Evolutionary conservation across 495 filamentous ascomycete genomes (phyloP).

Genomic region (Daldinia vernicosa): DNA sequence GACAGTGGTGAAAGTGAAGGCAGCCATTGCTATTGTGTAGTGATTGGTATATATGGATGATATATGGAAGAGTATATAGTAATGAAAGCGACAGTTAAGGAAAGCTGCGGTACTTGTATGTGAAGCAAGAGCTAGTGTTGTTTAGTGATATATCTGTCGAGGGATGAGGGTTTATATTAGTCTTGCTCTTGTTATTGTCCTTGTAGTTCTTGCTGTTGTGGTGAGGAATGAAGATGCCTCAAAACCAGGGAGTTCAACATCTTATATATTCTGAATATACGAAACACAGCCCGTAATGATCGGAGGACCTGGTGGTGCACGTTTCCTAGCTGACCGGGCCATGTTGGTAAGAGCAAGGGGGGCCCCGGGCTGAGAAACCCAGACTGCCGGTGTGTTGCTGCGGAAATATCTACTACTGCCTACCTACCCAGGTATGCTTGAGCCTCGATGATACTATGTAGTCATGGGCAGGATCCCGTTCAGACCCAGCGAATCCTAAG

Average conservation of each 20-base stretch:
- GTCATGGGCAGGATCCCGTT: conserved; percentile 28
- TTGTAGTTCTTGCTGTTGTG: conserved; percentile 41
- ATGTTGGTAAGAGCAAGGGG: conserved; percentile 26
- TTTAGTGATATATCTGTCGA: conserved; percentile 7
- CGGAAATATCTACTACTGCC: conserved; percentile 5
- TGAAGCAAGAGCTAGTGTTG: conserved; percentile 1
- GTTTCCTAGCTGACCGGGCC: conserved; percentile 25
- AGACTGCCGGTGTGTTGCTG: conserved; percentile 29
- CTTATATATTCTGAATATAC: conserved; percentile 46
- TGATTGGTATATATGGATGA: neutral
- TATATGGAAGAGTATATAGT: conserved; percentile 8
- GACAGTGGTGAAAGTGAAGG: conserved; percentile 43
- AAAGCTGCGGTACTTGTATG: neutral
- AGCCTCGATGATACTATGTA: conserved; percentile 32
- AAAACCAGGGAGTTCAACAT: conserved; percentile 30
- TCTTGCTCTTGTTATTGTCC: conserved; percentile 25
- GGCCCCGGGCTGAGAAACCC: conserved; percentile 7
- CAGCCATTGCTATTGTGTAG: conserved; percentile 53
- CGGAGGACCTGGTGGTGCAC: conserved; percentile 15
- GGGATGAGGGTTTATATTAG: conserved; percentile 8
- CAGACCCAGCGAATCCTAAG: conserved; percentile 5
- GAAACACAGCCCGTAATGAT: conserved; percentile 20
- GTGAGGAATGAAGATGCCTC: conserved; percentile 44
- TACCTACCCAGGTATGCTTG: neutral
- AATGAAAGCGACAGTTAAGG: conserved; percentile 4